phyloP scores from a whole-genome alignment of 768 basidiomycete species.

The Psilocybe cyanescens region DNA sequence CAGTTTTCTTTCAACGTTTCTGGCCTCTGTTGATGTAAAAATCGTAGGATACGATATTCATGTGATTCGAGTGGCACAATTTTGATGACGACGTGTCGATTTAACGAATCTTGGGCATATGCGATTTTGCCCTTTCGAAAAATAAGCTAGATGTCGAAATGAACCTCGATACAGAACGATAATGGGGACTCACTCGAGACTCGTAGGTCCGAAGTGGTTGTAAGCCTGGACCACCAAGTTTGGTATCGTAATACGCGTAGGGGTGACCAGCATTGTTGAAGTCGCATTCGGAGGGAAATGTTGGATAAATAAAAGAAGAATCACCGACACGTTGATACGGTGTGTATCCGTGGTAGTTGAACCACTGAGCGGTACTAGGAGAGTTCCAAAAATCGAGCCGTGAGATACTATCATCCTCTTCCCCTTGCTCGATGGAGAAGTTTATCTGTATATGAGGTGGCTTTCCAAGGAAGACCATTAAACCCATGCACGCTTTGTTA shows the following conservation, averaged over 20 bases:
- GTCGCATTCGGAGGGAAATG: background rate
- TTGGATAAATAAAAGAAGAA: background rate
- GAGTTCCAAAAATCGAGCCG: background rate
- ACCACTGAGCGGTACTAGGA: background rate
- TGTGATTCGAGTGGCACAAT: slow-evolving; percentile 22
- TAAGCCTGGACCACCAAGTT: background rate
- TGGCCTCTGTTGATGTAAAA: slow-evolving; percentile 17
- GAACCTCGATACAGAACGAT: too few species aligned
- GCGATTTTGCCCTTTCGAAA: slow-evolving; percentile 6
- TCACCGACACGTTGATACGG: background rate
- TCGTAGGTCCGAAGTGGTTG: too few species aligned
- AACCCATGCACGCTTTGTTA: too few species aligned
- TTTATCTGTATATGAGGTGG: background rate
- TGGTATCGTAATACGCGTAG: background rate
- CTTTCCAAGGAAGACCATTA: background rate
- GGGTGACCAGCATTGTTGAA: background rate
- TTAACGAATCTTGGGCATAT: slow-evolving; percentile 25
- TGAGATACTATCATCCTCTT: background rate
- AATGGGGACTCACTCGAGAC: too few species aligned
- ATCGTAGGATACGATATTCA: slow-evolving; percentile 26
- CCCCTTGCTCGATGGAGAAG: background rate
- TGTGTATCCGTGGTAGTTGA: slow-evolving; percentile 6
- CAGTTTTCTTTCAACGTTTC: slow-evolving; percentile 10
- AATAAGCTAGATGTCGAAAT: too few species aligned
- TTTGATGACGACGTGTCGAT: slow-evolving; percentile 32